Conservation (phyloP, 768 basidiomycete species). For the Obba rivulosa region DNA sequence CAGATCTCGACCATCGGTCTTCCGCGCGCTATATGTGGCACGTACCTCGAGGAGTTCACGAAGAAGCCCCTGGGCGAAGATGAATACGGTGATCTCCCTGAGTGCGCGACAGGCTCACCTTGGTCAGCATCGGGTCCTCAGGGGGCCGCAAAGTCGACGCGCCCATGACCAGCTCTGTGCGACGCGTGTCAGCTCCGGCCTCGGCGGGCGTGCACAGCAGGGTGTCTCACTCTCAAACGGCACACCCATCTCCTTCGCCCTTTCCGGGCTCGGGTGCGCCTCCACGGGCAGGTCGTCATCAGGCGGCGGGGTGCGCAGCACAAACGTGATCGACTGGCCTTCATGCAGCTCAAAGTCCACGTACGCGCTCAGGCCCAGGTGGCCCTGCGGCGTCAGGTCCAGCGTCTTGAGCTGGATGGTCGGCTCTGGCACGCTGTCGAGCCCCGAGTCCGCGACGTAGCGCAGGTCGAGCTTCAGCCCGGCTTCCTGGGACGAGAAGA, state of each 20-base stretch:
- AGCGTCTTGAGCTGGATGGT: constrained; percentile 51
- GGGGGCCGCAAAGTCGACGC: constrained; percentile 41
- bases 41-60: constrained; percentile 51
- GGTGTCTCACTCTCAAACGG: constrained; percentile 34
- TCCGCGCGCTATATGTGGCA: background rate
- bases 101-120: constrained; percentile 28
- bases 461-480: constrained; percentile 68
- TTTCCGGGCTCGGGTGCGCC: constrained; percentile 31
- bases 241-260: constrained; percentile 41
- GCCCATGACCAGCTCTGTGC: constrained; percentile 37
- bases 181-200: background rate
- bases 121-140: constrained; percentile 72
- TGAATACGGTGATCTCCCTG: background rate
- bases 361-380: constrained; percentile 63
- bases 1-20: background rate
- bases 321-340: constrained; percentile 88
- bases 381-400: constrained; percentile 65
- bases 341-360: constrained; percentile 62
- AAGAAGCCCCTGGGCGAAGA: constrained; percentile 43
- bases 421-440: constrained; percentile 48
- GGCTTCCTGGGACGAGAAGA: constrained; percentile 48
- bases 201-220: background rate
- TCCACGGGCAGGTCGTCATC: constrained; percentile 18
- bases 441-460: constrained; percentile 56
- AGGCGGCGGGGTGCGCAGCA: constrained; percentile 69